Evolutionary conservation across 805 yeast genomes (phyloP).

Genomic region (Saccharomycopsis sp.): DNA sequence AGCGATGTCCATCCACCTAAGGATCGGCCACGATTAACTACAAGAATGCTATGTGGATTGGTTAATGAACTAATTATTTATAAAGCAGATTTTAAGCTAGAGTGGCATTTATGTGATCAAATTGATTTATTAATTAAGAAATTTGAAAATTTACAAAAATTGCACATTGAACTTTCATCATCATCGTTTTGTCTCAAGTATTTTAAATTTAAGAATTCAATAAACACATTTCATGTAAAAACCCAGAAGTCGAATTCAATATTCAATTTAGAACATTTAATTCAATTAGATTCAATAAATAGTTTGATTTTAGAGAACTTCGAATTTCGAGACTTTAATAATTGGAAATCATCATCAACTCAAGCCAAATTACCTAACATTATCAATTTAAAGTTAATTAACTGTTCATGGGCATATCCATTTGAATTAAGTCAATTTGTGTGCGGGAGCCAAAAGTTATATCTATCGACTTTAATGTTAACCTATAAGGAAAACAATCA

Average conservation of each 20-base stretch:
- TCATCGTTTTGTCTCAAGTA: slow-evolving; percentile 16
- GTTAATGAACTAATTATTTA: not conserved
- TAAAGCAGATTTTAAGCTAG: slow-evolving; percentile 7
- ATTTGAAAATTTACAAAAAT: not conserved
- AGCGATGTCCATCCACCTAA: not conserved
- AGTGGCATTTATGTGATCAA: slow-evolving; percentile 11
- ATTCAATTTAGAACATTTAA: slow-evolving; percentile 14
- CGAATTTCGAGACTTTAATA: slow-evolving; percentile 2
- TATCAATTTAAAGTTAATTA: slow-evolving; percentile 7
- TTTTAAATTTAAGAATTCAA: slow-evolving; percentile 2
- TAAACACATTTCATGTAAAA: slow-evolving; percentile 4
- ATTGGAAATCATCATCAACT: not conserved
- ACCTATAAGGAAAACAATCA: slow-evolving; percentile 8
- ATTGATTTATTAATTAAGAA: slow-evolving; percentile 2
- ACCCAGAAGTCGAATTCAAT: slow-evolving; percentile 8
- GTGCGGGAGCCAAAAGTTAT: not conserved
- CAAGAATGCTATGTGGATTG: not conserved
- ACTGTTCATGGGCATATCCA: slow-evolving; percentile 20
- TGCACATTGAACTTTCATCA: slow-evolving; percentile 9
- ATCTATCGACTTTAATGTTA: not conserved
- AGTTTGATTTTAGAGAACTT: slow-evolving; percentile 13
- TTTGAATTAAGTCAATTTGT: slow-evolving; percentile 9
- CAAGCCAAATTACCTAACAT: not conserved
- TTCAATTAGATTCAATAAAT: slow-evolving; percentile 4
- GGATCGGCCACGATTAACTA: not conserved